phyloP scores from a whole-genome alignment of 1,284 basidiomycete species.

The Termitomyces sp. region DNA sequence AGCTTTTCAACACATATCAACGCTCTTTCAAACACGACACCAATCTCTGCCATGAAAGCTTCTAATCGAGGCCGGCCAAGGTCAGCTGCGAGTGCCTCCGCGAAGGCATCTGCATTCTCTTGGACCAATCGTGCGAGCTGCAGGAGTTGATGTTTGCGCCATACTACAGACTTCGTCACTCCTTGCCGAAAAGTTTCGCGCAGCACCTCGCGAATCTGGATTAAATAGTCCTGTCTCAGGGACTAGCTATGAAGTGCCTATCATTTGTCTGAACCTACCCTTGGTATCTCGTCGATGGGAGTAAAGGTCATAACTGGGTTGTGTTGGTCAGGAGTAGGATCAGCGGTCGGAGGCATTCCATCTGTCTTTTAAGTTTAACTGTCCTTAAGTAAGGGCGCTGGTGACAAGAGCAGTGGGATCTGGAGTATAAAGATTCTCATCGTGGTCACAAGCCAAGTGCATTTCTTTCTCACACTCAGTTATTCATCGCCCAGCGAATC shows the following conservation, averaged over 20 bases:
- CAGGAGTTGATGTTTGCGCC: constrained; percentile 33
- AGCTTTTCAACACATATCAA: constrained; percentile 29
- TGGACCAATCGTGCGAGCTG: constrained; percentile 34
- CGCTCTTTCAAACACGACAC: constrained; percentile 24
- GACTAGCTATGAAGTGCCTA: neutral
- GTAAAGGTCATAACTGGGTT: constrained; percentile 16
- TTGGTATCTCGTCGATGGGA: constrained; percentile 24
- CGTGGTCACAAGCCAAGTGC: no score
- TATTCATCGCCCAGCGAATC: no score
- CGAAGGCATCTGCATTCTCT: constrained; percentile 31
- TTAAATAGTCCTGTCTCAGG: neutral
- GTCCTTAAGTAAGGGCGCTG: no score
- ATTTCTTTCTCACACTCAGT: no score
- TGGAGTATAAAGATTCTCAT: no score
- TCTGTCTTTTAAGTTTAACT: neutral
- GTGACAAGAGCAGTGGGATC: no score
- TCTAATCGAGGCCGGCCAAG: constrained; percentile 32
- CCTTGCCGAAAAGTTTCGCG: constrained; percentile 27
- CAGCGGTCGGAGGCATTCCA: neutral
- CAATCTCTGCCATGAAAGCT: constrained; percentile 26
- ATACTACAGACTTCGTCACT: constrained; percentile 26
- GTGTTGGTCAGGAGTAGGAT: neutral
- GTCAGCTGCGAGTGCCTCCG: constrained; percentile 28
- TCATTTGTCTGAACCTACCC: constrained; percentile 12
- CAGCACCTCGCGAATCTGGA: constrained; percentile 25